Conservation (phyloP, 495 filamentous ascomycete species). For the Evernia prunastri region DNA sequence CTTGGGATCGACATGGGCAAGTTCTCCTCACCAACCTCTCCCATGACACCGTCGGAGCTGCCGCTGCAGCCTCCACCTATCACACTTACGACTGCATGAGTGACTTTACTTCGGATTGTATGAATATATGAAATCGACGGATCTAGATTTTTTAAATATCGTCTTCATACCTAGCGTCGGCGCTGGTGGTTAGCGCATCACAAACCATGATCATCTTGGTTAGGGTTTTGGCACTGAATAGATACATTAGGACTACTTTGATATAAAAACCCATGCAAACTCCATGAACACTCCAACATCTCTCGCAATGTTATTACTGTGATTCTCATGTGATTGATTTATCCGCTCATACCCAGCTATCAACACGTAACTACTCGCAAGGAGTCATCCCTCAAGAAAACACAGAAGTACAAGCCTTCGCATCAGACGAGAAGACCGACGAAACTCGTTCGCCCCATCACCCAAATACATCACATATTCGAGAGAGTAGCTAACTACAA, state of each 20-base stretch:
- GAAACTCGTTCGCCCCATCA: background rate
- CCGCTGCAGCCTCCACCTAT: constrained; percentile 25
- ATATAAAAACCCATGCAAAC: background rate
- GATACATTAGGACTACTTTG: background rate
- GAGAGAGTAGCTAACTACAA: too few relatives aligned
- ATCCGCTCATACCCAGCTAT: background rate
- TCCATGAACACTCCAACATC: background rate
- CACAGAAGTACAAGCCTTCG: background rate
- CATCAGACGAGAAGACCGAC: background rate
- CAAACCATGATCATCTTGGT: background rate
- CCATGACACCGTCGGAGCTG: constrained; percentile 13
- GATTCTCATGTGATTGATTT: background rate
- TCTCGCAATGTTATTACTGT: background rate
- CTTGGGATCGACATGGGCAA: constrained; percentile 5
- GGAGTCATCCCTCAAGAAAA: background rate
- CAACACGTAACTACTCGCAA: background rate
- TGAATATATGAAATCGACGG: constrained; percentile 7
- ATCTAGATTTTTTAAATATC: background rate
- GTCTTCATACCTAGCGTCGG: constrained; percentile 21
- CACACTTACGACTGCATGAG: constrained; percentile 23
- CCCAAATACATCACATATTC: background rate
- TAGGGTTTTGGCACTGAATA: background rate
- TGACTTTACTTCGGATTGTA: background rate
- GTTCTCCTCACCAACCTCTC: constrained; percentile 11
- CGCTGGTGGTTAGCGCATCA: constrained; percentile 7